Evolutionary conservation across 1,284 basidiomycete genomes (phyloP).

Genomic region (Athelia sp.): DNA sequence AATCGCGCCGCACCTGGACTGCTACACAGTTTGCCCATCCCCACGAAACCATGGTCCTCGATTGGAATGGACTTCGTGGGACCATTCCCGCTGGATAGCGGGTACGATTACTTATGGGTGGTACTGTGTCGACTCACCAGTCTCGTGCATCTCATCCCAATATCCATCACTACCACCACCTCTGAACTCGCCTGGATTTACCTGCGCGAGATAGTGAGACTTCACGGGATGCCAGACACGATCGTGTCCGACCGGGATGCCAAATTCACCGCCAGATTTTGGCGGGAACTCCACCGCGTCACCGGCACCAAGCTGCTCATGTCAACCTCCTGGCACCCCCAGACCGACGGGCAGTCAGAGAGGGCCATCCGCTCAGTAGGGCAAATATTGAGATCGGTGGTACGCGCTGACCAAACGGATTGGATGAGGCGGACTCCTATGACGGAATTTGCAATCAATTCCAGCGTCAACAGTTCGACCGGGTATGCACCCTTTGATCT

Average conservation of each 20-base stretch:
- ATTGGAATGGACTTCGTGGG: constrained; percentile 11
- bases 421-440: constrained; percentile 17
- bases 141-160: neutral
- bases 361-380: constrained; percentile 19
- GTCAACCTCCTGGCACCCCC: constrained; percentile 39
- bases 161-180: neutral
- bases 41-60: constrained; percentile 6
- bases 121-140: constrained; percentile 3
- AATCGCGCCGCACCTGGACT: constrained; percentile 5
- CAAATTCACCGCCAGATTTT: constrained; percentile 30
- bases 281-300: constrained; percentile 25
- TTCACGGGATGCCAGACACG: constrained; percentile 21
- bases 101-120: constrained; percentile 5
- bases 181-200: neutral
- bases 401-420: constrained; percentile 15
- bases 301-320: constrained; percentile 29
- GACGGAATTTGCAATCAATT: constrained; percentile 21
- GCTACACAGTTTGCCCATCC: constrained; percentile 6
- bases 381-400: constrained; percentile 21
- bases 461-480: constrained; percentile 13
- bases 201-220: neutral
- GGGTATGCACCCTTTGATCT: constrained; percentile 23
- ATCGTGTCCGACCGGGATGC: constrained; percentile 28
- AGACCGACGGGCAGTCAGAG: constrained; percentile 33
- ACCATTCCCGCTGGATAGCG: constrained; percentile 5